phyloP scores from a whole-genome alignment of 1,284 basidiomycete species.

The Malassezia sp. region DNA sequence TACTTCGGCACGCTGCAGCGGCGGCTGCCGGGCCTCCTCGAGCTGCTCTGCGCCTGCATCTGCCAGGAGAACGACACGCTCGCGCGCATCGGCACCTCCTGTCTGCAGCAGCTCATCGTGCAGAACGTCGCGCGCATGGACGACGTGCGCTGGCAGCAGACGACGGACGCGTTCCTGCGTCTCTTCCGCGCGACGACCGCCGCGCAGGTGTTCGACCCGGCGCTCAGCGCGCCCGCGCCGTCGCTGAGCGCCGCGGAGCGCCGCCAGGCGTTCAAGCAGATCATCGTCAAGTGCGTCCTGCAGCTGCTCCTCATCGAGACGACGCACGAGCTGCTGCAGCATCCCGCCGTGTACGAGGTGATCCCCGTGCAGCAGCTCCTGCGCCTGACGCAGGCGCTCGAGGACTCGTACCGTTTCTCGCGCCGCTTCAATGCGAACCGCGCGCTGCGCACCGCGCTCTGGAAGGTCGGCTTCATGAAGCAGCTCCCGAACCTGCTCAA shows the following conservation, averaged over 20 bases:
- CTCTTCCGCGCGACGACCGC: constrained; percentile 96
- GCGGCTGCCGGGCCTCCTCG: constrained; percentile 78
- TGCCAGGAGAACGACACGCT: constrained; percentile 85
- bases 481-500: constrained; percentile 95
- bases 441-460: constrained; percentile 84
- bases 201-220: constrained; percentile 84
- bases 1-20: constrained; percentile 86
- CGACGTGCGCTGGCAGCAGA: constrained; percentile 73
- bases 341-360: constrained; percentile 62
- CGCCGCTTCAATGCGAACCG: constrained; percentile 97
- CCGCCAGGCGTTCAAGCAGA: constrained; percentile 88
- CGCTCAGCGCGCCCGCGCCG: constrained; percentile 54
- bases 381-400: constrained; percentile 81
- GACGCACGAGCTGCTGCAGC: constrained; percentile 80
- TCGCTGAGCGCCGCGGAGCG: constrained; percentile 52
- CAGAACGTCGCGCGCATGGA: constrained; percentile 83
- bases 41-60: constrained; percentile 89
- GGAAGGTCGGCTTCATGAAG: constrained; percentile 99
- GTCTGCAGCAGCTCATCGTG: constrained; percentile 89
- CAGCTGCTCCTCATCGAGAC: constrained; percentile 95
- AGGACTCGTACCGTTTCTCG: constrained; percentile 94
- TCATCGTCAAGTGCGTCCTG: constrained; percentile 98
- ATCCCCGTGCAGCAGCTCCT: constrained; percentile 89
- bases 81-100: constrained; percentile 93
- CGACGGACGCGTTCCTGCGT: constrained; percentile 85